phyloP scores from a whole-genome alignment of 306 rosid species.

The Cucurbita ficifolia region DNA sequence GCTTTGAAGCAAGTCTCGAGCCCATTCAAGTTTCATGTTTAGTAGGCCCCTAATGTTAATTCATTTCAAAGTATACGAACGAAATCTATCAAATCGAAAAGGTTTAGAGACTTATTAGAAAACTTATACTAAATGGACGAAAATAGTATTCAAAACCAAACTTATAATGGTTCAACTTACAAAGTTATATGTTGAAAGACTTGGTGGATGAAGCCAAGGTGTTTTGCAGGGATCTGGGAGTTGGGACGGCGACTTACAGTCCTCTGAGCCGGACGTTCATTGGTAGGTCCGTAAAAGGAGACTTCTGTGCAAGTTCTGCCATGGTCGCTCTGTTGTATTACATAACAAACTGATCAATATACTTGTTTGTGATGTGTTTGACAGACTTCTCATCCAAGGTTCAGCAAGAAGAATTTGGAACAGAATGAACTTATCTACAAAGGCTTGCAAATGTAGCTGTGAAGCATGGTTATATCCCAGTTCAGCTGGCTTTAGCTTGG shows the following conservation, averaged over 20 bases:
- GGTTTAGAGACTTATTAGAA: not conserved
- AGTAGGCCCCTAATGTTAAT: not conserved
- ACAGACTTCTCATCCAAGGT: conserved; percentile 40
- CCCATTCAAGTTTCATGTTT: conserved; percentile 33
- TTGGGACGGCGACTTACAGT: conserved; percentile 66
- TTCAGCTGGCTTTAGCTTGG: conserved; percentile 63
- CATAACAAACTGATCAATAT: not conserved
- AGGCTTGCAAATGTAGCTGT: conserved; percentile 28
- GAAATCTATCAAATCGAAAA: not conserved
- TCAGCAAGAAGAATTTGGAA: conserved; percentile 25
- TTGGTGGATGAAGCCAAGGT: not conserved
- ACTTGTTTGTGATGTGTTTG: not conserved
- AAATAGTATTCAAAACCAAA: not conserved
- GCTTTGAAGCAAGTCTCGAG: conserved; percentile 58
- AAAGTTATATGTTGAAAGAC: not conserved
- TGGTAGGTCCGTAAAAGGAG: conserved; percentile 24
- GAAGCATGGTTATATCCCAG: conserved; percentile 29
- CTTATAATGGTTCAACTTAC: not conserved
- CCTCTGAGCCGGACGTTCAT: conserved; percentile 62
- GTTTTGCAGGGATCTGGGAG: conserved; percentile 51
- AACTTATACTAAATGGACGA: not conserved
- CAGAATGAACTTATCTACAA: conserved; percentile 34
- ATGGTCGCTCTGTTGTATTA: not conserved
- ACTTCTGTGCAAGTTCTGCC: not conserved
- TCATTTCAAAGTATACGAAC: not conserved